Evolutionary conservation across 768 basidiomycete genomes (phyloP), one percentile per base, ranked within the genome.

Genomic region (Tulasnella sp.): DNA sequence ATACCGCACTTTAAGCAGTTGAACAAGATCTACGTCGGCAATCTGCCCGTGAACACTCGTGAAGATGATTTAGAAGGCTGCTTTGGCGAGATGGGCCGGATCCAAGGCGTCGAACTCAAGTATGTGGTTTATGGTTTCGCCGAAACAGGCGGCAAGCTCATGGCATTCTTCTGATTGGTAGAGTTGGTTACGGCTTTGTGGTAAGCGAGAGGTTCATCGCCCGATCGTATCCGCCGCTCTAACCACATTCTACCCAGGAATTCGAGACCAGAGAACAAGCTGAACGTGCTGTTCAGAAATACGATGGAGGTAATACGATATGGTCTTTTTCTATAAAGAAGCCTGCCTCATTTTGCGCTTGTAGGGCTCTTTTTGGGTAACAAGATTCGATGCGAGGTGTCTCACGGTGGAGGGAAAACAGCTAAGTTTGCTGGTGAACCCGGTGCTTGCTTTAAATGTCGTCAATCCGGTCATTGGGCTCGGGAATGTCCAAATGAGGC

Each of bases 1-100:
- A 75, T 75, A n/a, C 27, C 38, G 76, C 36, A 3, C 58, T 27
- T 68, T 36, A 87, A 88, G 87, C 89, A 95, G 94, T 92, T 94
- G 87, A 95, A 94, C 87, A 96, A 96, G 87, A 92, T 96, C 85
- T 96, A 96, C 85, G 91, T 96, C 84, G 94, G 94, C 84, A 94
- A 94, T 82, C 89, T 96, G 80, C 95, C 94, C 81, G 93, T 94
- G 86, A 89, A 94, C 82, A 95, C 94, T 73, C 92, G 92, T 81
- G 89, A 92, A 86, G 93, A 94, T 87, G 94, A 96, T 83, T 86
- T 96, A 38, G 92, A 91, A 85, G 92, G 89, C 81, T 95, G 95
- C 85, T 96, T 96, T 84, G 93, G 93, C 74, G 94, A 94, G 85
- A 91, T 95, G 73, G 95, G 94, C 27, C 87, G 85, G 71, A 94